These are phyloP conservation scores for Oenanthe sinensis DNA, from an alignment of 129 eudicot species.

Conservation along the genomic window DNA sequence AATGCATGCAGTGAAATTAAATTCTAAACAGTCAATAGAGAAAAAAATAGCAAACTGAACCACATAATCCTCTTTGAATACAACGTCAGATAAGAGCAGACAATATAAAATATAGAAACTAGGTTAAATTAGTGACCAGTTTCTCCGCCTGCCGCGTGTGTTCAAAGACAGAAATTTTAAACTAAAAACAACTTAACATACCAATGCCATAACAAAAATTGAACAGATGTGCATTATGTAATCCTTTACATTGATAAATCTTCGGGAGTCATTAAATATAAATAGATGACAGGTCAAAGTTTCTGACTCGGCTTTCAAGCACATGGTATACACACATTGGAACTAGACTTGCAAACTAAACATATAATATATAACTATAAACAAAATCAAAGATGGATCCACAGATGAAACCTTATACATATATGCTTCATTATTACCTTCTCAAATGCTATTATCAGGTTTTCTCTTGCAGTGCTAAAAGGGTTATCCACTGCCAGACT, in stretches of 20 bases:
- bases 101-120: not conserved
- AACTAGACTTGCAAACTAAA: not conserved
- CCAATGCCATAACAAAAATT: not conserved
- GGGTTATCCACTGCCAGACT: slow-evolving; percentile 88
- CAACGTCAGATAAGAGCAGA: not conserved
- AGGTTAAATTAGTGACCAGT: not conserved
- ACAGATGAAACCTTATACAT: not conserved
- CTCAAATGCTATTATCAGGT: slow-evolving; percentile 96
- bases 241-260: not conserved
- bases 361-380: not conserved
- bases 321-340: not conserved
- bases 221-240: not conserved
- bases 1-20: not conserved
- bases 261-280: not conserved
- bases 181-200: not conserved
- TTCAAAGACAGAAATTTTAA: not conserved
- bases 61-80: not conserved
- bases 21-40: not conserved
- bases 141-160: not conserved
- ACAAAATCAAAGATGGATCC: not conserved
- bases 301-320: not conserved
- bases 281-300: not conserved
- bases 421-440: slow-evolving; percentile 38
- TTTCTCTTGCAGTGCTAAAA: slow-evolving; percentile 84
- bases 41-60: not conserved